Conservation (phyloP, 1,284 basidiomycete genomes). For the Xanthoconium separans region DNA sequence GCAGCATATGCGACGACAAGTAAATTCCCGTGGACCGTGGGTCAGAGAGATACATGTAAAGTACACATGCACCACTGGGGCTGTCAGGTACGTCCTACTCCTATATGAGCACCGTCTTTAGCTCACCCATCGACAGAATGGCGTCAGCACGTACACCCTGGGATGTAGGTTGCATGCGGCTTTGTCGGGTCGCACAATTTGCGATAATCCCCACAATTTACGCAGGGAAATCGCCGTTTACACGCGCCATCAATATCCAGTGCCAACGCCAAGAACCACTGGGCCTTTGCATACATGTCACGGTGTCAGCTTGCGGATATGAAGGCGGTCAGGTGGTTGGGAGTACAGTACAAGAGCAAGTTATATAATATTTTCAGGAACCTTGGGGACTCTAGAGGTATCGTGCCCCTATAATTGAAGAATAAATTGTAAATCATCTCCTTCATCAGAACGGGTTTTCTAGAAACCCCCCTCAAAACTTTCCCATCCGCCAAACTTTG, state of each 20-base stretch:
- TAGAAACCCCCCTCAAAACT: no score
- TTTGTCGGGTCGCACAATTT: neutral
- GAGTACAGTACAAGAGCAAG: no score
- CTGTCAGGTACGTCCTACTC: neutral
- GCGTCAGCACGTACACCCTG: neutral
- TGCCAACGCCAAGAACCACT: neutral
- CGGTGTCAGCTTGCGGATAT: constrained; percentile 9
- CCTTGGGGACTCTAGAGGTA: neutral
- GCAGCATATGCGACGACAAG: neutral
- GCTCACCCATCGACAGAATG: neutral
- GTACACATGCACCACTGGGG: neutral
- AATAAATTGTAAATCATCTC: no score
- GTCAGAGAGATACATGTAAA: neutral
- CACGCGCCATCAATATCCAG: neutral
- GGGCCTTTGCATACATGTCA: neutral
- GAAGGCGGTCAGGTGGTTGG: constrained; percentile 3
- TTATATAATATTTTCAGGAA: neutral
- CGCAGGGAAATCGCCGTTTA: neutral
- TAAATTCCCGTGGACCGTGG: neutral
- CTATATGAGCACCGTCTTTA: neutral
- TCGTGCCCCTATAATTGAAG: no score
- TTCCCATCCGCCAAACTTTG: no score
- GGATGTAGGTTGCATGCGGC: no score
- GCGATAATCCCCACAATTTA: neutral
- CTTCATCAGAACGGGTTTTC: no score